A percentile compares a stretch with the other conserved stretches of the same genome.
phyloP scores from a whole-genome alignment of 2,329 filamentous ascomycete species.

The Thermomyces lanuginosus region DNA sequence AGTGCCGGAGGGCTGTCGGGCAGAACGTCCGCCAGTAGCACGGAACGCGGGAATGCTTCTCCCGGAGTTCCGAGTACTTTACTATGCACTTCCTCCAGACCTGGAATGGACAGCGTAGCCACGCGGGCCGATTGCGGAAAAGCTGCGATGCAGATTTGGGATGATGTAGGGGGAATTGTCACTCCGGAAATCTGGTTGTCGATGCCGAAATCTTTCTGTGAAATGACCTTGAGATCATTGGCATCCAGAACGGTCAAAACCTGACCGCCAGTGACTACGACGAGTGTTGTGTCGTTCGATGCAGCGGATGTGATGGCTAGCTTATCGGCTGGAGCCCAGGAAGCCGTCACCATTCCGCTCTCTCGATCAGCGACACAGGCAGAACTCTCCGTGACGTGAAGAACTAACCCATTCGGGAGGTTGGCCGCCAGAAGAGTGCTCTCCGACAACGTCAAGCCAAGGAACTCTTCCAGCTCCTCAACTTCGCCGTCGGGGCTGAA shows the following conservation, averaged over 20 bases:
- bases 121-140: constrained; percentile 77
- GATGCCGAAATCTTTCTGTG: constrained; percentile 44
- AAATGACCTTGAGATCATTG: constrained; percentile 40
- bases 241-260: constrained; percentile 50
- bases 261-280: constrained; percentile 64
- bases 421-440: constrained; percentile 58
- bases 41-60: constrained; percentile 64
- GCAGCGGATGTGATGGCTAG: constrained; percentile 61
- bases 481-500: constrained; percentile 62
- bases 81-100: constrained; percentile 48
- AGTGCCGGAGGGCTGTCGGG: constrained; percentile 52
- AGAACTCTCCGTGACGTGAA: constrained; percentile 58
- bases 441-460: constrained; percentile 51
- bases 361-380: constrained; percentile 47
- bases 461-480: constrained; percentile 67
- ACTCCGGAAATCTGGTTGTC: constrained; percentile 75
- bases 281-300: constrained; percentile 50
- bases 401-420: constrained; percentile 43
- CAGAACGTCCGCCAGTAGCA: constrained; percentile 65
- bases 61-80: constrained; percentile 49
- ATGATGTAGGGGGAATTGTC: constrained; percentile 49
- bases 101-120: constrained; percentile 53
- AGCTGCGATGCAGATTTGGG: constrained; percentile 58
- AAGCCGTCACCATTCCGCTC: constrained; percentile 28
- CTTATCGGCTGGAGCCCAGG: constrained; percentile 30